Evolutionary conservation across 805 yeast species (phyloP).

Genomic region (Starmerella geochares): DNA sequence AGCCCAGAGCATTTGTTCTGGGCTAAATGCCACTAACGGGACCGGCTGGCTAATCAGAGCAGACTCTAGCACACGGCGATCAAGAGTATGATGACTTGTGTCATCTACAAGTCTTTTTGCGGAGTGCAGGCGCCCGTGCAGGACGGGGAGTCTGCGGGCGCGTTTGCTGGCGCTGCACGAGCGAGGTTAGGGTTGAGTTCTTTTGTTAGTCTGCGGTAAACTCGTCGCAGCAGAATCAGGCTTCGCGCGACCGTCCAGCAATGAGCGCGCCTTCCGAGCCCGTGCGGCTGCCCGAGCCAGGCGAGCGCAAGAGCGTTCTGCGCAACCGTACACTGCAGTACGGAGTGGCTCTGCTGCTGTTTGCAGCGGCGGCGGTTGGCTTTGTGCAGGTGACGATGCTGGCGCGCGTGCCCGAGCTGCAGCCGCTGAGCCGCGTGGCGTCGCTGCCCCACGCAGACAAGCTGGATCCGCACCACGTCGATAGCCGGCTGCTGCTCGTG

Average conservation of each 20-base stretch:
- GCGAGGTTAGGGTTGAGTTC: neutral
- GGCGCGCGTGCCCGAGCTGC: conserved; percentile 14
- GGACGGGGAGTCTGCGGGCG: no score
- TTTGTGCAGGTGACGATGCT: conserved; percentile 1
- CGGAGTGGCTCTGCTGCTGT: conserved; percentile 1
- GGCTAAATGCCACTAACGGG: no score
- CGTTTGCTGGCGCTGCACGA: neutral
- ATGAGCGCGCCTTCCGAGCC: neutral
- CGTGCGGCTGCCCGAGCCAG: neutral
- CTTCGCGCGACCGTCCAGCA: neutral
- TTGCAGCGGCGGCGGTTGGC: conserved; percentile 4
- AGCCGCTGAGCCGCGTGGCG: conserved; percentile 25
- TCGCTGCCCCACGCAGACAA: conserved; percentile 17
- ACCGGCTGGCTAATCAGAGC: no score
- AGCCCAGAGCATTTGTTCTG: no score
- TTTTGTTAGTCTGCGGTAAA: no score
- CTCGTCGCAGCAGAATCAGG: neutral
- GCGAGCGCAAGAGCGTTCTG: neutral
- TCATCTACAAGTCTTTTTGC: no score
- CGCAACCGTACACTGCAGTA: neutral
- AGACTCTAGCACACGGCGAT: no score
- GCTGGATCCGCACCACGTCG: conserved; percentile 16
- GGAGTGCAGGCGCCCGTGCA: no score
- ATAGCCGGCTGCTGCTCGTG: conserved; percentile 48
- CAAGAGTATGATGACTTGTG: no score